phyloP scores from a whole-genome alignment of 2,329 filamentous ascomycete species.

The Ploettnerulaceae sp. region DNA sequence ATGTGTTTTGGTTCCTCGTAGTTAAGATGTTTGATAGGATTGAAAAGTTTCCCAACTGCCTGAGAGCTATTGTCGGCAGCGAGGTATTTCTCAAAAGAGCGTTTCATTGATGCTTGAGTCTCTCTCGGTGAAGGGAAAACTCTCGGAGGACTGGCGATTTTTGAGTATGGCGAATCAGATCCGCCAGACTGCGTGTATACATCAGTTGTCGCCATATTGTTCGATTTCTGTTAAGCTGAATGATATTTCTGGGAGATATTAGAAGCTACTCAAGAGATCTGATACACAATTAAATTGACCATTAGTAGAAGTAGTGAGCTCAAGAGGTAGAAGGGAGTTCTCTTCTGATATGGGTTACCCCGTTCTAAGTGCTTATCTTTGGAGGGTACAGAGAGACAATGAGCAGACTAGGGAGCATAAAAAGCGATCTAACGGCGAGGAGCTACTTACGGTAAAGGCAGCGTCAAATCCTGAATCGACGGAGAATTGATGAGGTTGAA shows the following conservation, averaged over 20 bases:
- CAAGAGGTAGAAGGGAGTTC: no score
- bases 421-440: no score
- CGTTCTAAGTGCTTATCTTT: no score
- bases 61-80: slow-evolving; percentile 27
- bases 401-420: no score
- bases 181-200: slow-evolving; percentile 24
- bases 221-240: neutral
- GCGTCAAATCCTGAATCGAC: neutral
- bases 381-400: no score
- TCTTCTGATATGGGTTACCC: no score
- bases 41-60: slow-evolving; percentile 40
- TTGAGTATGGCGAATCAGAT: slow-evolving; percentile 25
- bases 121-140: slow-evolving; percentile 27
- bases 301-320: no score
- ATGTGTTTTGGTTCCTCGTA: slow-evolving; percentile 47
- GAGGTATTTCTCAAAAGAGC: slow-evolving; percentile 32
- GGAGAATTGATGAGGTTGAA: neutral
- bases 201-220: slow-evolving; percentile 29
- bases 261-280: neutral
- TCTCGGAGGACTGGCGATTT: slow-evolving; percentile 25
- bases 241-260: neutral
- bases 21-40: slow-evolving; percentile 50
- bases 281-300: neutral
- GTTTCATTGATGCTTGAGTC: slow-evolving; percentile 32
- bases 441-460: neutral